Evolutionary conservation across 495 filamentous ascomycete genomes (phyloP), one percentile per base, ranked within the genome.

Genomic region (Penicillium cinerascens): DNA sequence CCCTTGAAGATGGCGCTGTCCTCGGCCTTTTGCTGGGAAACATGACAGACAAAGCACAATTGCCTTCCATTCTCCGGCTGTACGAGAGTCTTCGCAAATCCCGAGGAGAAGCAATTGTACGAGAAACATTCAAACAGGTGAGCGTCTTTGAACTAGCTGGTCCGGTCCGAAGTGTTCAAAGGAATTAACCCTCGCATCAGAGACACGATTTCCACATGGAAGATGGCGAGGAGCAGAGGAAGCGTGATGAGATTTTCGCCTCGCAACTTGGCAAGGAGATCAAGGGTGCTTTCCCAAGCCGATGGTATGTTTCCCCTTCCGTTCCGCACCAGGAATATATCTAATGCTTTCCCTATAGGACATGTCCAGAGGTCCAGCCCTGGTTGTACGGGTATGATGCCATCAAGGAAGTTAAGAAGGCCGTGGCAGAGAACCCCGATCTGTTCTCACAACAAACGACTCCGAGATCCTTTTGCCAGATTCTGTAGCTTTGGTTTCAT

Each of bases 301-400:
- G 82, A 42, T 86, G 83, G 70, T 73, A 22, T 42, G 59, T 58
- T 11, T 29, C 6, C 13, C 15, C 36, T 18, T 40, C 17, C 42
- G 4, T 7, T 22, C 18, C 23, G 11, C 27, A 17, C 40, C 11
- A 16, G 29, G 44, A 26, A 55, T 17, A 21, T 13, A 0, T 25
- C 10, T 40, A 33, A 33, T 33, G 8, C 9, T 7, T 13, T 2
- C 8, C 33, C 6, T 43, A 27, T 44, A 73, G 70, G 83, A 81
- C 78, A 33, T 83, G 82, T 57, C 80, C 78, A 1, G 76, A 75
- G 40, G 77, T 84, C 3, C 81, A 83, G 62, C 73, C 71, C 25
- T 83, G 82, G 68, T 45, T 86, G 42, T 86, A 79, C 51, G 81
- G 80, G n/a, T 84, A 85, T 47, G 79, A 85, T 65, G 78, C 80